Conservation (phyloP, 768 basidiomycete species). For the Trametes villosa region DNA sequence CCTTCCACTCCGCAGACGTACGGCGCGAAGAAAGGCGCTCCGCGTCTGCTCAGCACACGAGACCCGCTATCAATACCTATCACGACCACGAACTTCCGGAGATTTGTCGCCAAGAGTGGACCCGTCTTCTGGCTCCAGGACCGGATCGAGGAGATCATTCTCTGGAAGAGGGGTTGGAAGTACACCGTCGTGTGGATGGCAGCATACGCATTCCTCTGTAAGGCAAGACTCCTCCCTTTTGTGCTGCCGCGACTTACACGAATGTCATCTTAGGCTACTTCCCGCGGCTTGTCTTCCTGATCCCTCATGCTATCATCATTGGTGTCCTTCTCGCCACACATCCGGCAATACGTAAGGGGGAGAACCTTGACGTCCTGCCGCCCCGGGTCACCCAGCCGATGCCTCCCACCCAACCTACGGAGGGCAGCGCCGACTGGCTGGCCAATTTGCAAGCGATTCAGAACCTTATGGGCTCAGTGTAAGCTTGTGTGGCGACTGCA, state of each 20-base stretch:
- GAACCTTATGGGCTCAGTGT: constrained; percentile 88
- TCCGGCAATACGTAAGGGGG: constrained; percentile 41
- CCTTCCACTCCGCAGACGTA: constrained; percentile 20
- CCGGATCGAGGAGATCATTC: constrained; percentile 78
- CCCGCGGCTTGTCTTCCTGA: constrained; percentile 68
- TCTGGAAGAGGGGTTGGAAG: constrained; percentile 81
- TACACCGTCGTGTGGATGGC: constrained; percentile 77
- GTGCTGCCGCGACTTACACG: background rate
- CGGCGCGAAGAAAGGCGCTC: constrained; percentile 28
- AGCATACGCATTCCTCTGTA: constrained; percentile 80
- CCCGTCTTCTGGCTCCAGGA: constrained; percentile 92
- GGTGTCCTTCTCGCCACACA: constrained; percentile 69
- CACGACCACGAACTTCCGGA: constrained; percentile 77
- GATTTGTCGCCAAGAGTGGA: constrained; percentile 76
- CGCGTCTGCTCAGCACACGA: constrained; percentile 54
- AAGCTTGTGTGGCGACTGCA: constrained; percentile 33
- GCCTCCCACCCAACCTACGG: constrained; percentile 45
- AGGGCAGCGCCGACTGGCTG: constrained; percentile 80
- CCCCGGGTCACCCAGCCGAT: constrained; percentile 21
- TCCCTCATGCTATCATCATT: constrained; percentile 69
- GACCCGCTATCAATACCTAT: constrained; percentile 80
- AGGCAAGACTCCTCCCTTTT: constrained; percentile 32
- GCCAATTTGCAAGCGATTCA: constrained; percentile 90
- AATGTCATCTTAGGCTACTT: constrained; percentile 62
- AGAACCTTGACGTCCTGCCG: constrained; percentile 29